Conservation (phyloP, 495 filamentous ascomycete genomes). For the Tuber microsphaerosporum region DNA sequence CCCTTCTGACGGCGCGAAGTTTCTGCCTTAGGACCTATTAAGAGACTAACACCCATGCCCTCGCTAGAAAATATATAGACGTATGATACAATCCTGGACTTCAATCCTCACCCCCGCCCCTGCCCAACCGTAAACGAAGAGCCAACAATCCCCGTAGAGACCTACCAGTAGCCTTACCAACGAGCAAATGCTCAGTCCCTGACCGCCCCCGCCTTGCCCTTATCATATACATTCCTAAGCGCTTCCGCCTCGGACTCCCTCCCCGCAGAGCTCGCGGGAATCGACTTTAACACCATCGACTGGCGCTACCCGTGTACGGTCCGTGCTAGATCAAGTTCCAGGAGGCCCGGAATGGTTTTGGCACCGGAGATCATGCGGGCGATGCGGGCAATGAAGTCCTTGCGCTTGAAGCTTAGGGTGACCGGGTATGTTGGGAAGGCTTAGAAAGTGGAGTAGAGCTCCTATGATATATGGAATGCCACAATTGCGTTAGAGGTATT, state of each 20-base stretch:
- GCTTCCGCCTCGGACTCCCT: conserved; percentile 65
- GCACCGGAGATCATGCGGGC: conserved; percentile 50
- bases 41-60: neutral
- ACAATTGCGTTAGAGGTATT: neutral
- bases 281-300: conserved; percentile 67
- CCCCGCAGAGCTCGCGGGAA: conserved; percentile 66
- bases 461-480: conserved; percentile 47
- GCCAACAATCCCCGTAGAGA: conserved; percentile 61
- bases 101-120: conserved; percentile 85
- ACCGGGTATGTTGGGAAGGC: conserved; percentile 84
- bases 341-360: conserved; percentile 64
- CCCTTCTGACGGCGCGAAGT: conserved; percentile 64
- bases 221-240: conserved; percentile 89
- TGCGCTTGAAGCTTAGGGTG: conserved; percentile 78
- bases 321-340: conserved; percentile 64
- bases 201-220: conserved; percentile 80
- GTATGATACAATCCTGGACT: conserved; percentile 48
- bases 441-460: conserved; percentile 71
- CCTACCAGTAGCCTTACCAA: conserved; percentile 61
- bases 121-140: conserved; percentile 76
- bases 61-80: neutral
- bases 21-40: conserved; percentile 58
- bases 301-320: conserved; percentile 81
- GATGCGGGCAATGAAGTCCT: conserved; percentile 79
- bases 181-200: conserved; percentile 69